Evolutionary conservation across 495 filamentous ascomycete genomes (phyloP).

Genomic region (Rhypophila decipiens): DNA sequence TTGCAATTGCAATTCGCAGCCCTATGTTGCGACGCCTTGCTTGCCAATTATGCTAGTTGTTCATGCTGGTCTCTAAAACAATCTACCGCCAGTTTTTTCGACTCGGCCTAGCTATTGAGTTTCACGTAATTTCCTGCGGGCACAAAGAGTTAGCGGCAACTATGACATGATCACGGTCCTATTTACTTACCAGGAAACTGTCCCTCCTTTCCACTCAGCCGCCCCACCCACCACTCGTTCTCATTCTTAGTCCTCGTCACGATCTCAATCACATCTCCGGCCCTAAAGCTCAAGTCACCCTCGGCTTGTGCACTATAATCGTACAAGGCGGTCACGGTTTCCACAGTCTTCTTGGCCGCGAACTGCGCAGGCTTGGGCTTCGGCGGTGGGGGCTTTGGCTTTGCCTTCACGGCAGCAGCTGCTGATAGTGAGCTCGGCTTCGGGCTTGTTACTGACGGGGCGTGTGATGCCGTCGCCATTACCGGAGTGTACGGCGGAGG

Average conservation of each 20-base stretch:
- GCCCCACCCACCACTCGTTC: conserved; percentile 96
- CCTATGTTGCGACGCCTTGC: too few relatives aligned
- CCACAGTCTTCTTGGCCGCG: conserved; percentile 67
- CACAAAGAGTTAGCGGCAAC: too few relatives aligned
- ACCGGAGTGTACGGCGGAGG: conserved; percentile 54
- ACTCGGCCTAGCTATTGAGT: too few relatives aligned
- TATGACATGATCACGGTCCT: too few relatives aligned
- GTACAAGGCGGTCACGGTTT: conserved; percentile 80
- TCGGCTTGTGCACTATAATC: conserved; percentile 96
- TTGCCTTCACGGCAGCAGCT: conserved; percentile 69
- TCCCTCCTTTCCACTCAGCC: conserved; percentile 66
- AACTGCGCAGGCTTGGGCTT: conserved; percentile 30
- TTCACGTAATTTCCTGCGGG: too few relatives aligned
- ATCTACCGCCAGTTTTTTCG: too few relatives aligned
- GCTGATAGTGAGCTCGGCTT: conserved; percentile 21
- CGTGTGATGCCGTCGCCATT: background rate
- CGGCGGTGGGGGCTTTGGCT: conserved; percentile 81
- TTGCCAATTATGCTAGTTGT: too few relatives aligned
- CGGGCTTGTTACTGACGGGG: conserved; percentile 9
- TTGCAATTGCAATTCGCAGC: too few relatives aligned
- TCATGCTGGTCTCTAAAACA: too few relatives aligned
- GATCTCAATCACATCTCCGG: conserved; percentile 90
- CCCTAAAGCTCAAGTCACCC: conserved; percentile 84
- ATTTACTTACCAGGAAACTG: conserved; percentile 95
- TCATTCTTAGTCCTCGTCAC: conserved; percentile 70